Conservation (phyloP, 2,329 filamentous ascomycete genomes). For the Sordariomycetes sp. region DNA sequence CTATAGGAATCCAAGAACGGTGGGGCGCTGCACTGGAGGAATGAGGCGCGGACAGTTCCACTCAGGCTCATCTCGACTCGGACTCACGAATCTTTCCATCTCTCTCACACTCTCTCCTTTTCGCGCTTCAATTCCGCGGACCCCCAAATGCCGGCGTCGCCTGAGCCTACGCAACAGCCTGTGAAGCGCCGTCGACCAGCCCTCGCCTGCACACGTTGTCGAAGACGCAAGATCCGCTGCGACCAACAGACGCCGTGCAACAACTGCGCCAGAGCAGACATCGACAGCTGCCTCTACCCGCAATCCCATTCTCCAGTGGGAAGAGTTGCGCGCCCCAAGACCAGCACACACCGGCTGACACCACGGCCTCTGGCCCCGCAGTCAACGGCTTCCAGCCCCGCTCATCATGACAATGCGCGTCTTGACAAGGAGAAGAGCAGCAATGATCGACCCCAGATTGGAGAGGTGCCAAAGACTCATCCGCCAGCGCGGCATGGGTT, state of each 20-base stretch:
- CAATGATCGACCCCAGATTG: background rate
- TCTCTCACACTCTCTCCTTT: no score
- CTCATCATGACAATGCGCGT: background rate
- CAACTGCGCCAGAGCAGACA: constrained; percentile 3
- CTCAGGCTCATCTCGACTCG: no score
- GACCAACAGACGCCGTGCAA: constrained; percentile 4
- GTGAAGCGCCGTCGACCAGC: constrained; percentile 26
- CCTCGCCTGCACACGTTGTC: constrained; percentile 5
- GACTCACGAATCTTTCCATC: no score
- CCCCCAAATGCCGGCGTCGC: no score
- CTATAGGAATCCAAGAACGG: no score
- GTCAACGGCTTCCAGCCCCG: background rate
- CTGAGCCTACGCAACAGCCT: no score
- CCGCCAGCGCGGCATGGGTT: background rate
- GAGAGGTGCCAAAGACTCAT: background rate
- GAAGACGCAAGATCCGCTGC: constrained; percentile 5
- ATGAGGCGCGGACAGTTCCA: no score
- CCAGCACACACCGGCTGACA: background rate
- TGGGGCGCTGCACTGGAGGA: no score
- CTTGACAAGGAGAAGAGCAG: background rate
- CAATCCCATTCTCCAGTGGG: background rate
- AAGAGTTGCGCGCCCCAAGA: background rate
- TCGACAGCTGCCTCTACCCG: constrained; percentile 1
- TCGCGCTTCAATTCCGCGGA: no score
- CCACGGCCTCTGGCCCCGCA: background rate